Base-by-base conservation (phyloP, 441 rosid genomes). In the Gossypium aridum region DNA sequence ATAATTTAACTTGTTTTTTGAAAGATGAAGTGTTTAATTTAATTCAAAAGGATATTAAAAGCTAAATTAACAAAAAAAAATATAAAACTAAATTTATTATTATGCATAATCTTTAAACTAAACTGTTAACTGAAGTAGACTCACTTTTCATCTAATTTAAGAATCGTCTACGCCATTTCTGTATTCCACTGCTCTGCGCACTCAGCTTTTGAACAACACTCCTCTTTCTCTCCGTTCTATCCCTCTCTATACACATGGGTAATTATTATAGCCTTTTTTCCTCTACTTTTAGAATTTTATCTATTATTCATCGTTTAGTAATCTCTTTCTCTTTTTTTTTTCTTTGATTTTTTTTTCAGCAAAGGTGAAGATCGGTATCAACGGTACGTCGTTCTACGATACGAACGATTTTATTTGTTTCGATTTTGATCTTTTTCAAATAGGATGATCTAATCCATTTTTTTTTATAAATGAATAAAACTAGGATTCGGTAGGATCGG, bases 401-500 rank as follows among this genome's bases (percentile, higher is more conserved):
- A 3, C 4, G 9, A 22, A 23, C 66, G n/a, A 17, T 55, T 20
- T 60, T 55, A 16, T 60, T 49, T 56, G 17, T 22, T 65, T 14
- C 25, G 37, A 2, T 70, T 47, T 22, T 71, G 56, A 53, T 73
- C 1, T 47, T 47, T 7, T 39, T 10, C 4, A 20, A 14, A 25
- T 26, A 14, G 7, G 14, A 3, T 20, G 79, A 64, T 78, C 69
- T 61, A 71, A 13, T 62, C 14, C 9, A 13, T 28, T 2, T 54
- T 7, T 13, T 1, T 59, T 34, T 5, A 19, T 72, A 54, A 47
- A 67, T 39, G 70, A 65, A 77, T 39, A 8, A 49, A 28, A 9
- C 10, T 14, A 87, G 90, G 91, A n/a, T 88, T 88, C 49, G 90
- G 91, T 71, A 83, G 91, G 72, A 88, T 88, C 25, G 91, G 91